Evolutionary conservation across 345 rosid genomes (phyloP).

Genomic region (Combretum micranthum): DNA sequence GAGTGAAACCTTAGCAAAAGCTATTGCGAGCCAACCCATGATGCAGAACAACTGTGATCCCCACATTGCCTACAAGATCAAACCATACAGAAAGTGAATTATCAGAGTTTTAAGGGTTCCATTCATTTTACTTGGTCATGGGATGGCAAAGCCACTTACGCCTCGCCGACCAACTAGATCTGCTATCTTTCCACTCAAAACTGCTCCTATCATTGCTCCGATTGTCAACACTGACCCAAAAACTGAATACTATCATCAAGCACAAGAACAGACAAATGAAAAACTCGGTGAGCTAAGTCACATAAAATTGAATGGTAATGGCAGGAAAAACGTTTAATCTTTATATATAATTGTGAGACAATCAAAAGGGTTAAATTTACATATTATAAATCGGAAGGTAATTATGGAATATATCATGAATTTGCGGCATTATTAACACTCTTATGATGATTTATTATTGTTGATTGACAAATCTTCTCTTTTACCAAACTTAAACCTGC

Average conservation of each 20-base stretch:
- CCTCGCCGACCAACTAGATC: conserved; percentile 23
- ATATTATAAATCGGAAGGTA: too few relatives aligned
- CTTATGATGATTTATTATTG: too few relatives aligned
- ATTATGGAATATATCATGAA: too few relatives aligned
- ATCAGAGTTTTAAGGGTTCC: too few relatives aligned
- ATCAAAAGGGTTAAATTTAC: too few relatives aligned
- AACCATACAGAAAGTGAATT: background rate
- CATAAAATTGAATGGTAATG: too few relatives aligned
- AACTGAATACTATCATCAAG: conserved; percentile 20
- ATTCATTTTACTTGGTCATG: background rate
- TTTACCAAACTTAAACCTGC: too few relatives aligned
- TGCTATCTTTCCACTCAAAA: conserved; percentile 25
- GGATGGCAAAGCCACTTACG: conserved; percentile 11
- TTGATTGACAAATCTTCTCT: too few relatives aligned
- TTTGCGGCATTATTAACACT: too few relatives aligned
- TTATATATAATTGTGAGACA: too few relatives aligned
- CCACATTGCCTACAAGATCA: conserved; percentile 26
- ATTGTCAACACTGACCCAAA: conserved; percentile 28
- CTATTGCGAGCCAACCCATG: conserved; percentile 24
- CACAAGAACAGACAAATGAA: background rate
- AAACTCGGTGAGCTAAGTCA: too few relatives aligned
- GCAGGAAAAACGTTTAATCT: too few relatives aligned
- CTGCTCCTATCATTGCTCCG: conserved; percentile 26
- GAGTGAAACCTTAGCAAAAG: conserved; percentile 20
- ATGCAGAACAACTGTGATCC: conserved; percentile 18